Evolutionary conservation across 441 rosid genomes (phyloP).

Genomic region (Croton laevigatus): DNA sequence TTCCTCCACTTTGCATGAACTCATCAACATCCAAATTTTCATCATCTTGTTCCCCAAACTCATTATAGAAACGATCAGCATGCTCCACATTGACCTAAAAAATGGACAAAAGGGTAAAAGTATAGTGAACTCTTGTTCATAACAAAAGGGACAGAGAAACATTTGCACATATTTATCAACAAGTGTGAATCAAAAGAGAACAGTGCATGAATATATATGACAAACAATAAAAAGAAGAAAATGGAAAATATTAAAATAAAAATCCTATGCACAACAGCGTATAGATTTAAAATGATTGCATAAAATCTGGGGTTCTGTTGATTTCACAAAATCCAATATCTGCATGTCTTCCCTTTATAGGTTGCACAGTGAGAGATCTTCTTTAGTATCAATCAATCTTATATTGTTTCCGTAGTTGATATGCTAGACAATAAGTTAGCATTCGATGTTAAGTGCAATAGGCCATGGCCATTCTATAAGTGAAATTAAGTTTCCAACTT

Average conservation of each 20-base stretch:
- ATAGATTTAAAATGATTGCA: not conserved
- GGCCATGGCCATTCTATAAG: not conserved
- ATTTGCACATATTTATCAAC: slow-evolving; percentile 1
- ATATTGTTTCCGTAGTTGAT: not conserved
- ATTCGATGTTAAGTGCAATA: not conserved
- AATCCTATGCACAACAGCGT: not conserved
- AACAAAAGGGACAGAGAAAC: not conserved
- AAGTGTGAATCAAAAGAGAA: not conserved
- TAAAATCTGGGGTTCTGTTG: not conserved
- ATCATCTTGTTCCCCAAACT: slow-evolving; percentile 71
- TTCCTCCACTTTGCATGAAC: slow-evolving; percentile 26
- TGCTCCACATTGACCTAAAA: slow-evolving; percentile 80
- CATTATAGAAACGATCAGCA: slow-evolving; percentile 64
- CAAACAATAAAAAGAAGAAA: not conserved
- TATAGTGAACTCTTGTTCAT: not conserved
- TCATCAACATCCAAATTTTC: slow-evolving; percentile 36
- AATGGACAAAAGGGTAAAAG: slow-evolving; percentile 17
- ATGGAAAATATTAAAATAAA: not conserved
- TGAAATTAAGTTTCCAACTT: not conserved
- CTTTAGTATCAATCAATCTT: not conserved
- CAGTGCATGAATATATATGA: not conserved
- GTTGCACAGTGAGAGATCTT: not conserved
- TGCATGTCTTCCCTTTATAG: not conserved
- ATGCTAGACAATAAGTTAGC: not conserved
- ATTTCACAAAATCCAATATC: slow-evolving; percentile 1